Evolutionary conservation across 2,329 filamentous ascomycete genomes (phyloP), one percentile per base, ranked within the genome.

Genomic region (Xylaria sp.): DNA sequence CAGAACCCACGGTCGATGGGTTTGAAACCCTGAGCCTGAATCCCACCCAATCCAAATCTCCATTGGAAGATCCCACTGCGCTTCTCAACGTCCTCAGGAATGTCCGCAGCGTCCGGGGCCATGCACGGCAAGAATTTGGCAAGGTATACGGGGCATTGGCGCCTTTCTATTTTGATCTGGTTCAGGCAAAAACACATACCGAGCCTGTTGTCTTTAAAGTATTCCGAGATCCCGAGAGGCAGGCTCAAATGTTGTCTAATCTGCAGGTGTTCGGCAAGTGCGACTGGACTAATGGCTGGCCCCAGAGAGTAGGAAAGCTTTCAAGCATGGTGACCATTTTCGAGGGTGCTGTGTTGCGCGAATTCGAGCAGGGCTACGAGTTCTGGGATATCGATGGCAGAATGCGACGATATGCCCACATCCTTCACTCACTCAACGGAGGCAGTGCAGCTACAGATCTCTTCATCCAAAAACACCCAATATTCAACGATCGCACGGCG

Each of bases 301-400:
- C 83, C 56, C 85, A 89, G 73, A 85, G 95, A 51, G 88, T 92
- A 74, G 89, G 92, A 69, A 92, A 91, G 76, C 82, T 99, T 21
- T 84, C 88, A 45, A 87, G 85, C 27, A 94, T 97, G 86, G 88
- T 91, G 72, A 86, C 86, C 45, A 90, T 96, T 67, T 99, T 99
- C 75, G 95, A 98, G 81, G 94, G 91, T 65, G 94, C 94, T 3
- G 94, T 97, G 3, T 82, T 98, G 60, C 88, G 92, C 57, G 96
- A 99, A 78, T 99, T 99, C 73, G 92, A 97, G 79, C 92, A 96
- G 76, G 96, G 93, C 3, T 97, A 97, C 73, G 93, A 96, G 78
- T 90, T 89, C 51, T 92, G 92, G 82, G 95, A 99, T 78, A 89
- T 97, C 62, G 92, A 97, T 72, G 94, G 93, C 1, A 86, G 90